Conservation (phyloP, 2,329 filamentous ascomycete genomes). For the Orbilia blumenaviensis region DNA sequence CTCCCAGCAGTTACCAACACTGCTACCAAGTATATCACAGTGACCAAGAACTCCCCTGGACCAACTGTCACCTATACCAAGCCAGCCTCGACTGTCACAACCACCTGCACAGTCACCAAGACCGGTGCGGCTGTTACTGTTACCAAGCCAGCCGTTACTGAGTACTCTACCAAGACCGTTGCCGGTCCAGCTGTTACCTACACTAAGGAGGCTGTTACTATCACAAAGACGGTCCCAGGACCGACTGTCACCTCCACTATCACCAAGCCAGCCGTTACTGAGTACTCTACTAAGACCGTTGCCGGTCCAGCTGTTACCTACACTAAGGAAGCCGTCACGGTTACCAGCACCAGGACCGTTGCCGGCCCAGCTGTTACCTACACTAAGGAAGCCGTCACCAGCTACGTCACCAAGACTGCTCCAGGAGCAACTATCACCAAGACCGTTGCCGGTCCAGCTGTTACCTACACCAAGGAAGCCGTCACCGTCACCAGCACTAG, state of each 20-base stretch:
- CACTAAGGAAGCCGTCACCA: too few relatives aligned
- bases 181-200: conserved; percentile 9
- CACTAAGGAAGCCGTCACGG: conserved; percentile 12
- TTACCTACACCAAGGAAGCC: not conserved
- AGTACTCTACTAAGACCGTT: not conserved
- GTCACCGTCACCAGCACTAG: not conserved
- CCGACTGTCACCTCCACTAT: not conserved
- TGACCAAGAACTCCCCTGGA: not conserved
- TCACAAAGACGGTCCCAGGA: not conserved
- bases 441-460: not conserved
- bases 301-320: not conserved
- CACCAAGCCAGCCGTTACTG: not conserved
- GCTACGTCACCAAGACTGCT: not conserved
- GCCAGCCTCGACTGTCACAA: not conserved
- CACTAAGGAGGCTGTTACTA: not conserved
- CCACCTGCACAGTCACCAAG: not conserved
- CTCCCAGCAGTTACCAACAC: conserved; percentile 8
- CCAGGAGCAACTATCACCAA: not conserved
- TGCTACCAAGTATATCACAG: not conserved
- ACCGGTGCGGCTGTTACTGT: not conserved
- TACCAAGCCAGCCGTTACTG: conserved; percentile 10
- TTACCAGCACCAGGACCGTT: conserved; percentile 17
- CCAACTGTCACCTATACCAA: conserved; percentile 1
- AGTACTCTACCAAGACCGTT: not conserved
- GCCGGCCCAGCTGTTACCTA: not conserved